These are phyloP conservation scores for Ensete ventricosum DNA, from an alignment of 176 grass and related monocot genomes.

Conservation along the genomic window DNA sequence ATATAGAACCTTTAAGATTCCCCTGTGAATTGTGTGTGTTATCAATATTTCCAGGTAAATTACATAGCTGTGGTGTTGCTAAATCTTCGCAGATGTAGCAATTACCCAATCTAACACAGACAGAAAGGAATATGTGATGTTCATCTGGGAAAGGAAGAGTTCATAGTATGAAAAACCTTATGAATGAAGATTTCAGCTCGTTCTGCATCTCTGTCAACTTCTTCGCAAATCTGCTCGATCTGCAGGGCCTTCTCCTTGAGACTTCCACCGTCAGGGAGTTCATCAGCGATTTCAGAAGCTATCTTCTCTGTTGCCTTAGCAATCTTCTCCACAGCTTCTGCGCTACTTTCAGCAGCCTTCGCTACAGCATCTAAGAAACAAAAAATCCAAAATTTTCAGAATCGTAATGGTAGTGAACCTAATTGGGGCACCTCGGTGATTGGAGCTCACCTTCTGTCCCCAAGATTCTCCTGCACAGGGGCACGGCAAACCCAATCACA, in stretches of 20 bases:
- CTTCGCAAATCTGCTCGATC: constrained; percentile 45
- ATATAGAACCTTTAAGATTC: too few species aligned
- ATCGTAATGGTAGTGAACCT: not conserved
- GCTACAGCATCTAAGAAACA: constrained; percentile 37
- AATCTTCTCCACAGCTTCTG: constrained; percentile 47
- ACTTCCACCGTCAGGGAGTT: constrained; percentile 36
- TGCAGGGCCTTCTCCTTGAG: constrained; percentile 35
- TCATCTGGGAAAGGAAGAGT: not conserved
- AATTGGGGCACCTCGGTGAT: not conserved
- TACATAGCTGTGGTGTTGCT: too few species aligned
- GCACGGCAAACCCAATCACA: constrained; percentile 27
- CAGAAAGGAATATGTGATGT: too few species aligned
- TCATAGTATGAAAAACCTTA: constrained; percentile 35
- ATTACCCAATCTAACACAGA: too few species aligned
- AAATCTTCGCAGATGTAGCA: too few species aligned
- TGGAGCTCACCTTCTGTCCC: constrained; percentile 30
- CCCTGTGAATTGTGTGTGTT: too few species aligned
- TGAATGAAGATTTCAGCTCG: constrained; percentile 47
- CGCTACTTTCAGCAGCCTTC: constrained; percentile 22
- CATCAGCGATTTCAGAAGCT: constrained; percentile 31
- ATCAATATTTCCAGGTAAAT: too few species aligned
- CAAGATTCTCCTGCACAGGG: constrained; percentile 41
- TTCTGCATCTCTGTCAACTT: constrained; percentile 54
- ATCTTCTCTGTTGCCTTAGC: constrained; percentile 55
- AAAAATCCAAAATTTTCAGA: not conserved